Base-by-base conservation (phyloP, 2,329 filamentous ascomycete species). In the Onygenales sp. region DNA sequence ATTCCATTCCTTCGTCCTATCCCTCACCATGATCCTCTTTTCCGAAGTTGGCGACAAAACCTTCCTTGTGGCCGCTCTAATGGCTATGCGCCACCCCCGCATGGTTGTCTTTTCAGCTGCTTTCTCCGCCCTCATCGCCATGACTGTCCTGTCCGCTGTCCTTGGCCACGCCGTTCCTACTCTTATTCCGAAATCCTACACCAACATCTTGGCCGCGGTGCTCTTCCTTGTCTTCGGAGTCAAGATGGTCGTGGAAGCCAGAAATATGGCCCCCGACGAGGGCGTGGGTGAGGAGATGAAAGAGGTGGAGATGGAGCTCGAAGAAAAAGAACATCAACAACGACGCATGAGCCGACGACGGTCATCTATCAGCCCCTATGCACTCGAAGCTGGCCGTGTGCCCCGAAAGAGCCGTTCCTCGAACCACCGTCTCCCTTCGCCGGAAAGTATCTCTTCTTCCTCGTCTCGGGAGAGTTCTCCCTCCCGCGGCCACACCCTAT, bases 1-100 rank as follows among this genome's bases (percentile, higher is more conserved):
- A 14, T 75, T 84, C 63, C 92, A 98, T 69, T 97, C 93, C 3
- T 94, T 93, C 64, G 66, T 95, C 10, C 83, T 97, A 35, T 95
- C 93, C 13, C 83, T 96, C 56, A 92, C 91, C 54, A 98, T 97
- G 93, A 98, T 98, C 63, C 76, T 97, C 58, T 86, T 97, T 63
- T 96, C 92, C 46, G 93, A 98, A 69, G 84, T 98, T 63, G 93
- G 93, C 58, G 93, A 98, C 80, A 98, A 98, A 75, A 98, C 93
- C 0, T 98, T 98, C 76, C 79, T 98, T 43, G 89, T 98, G 21
- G 93, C 93, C 6, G 92, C 91, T 7, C 81, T 98, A 14, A 98
- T 98, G 93, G 93, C 93, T 10, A 98, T 98, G 93, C 93, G 95
- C 68, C 92, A 98, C 64, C 87, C 93, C 57, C 86, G 93, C 51